phyloP scores from a whole-genome alignment of 352 stramenopile genomes.

The Lagenidium giganteum region DNA sequence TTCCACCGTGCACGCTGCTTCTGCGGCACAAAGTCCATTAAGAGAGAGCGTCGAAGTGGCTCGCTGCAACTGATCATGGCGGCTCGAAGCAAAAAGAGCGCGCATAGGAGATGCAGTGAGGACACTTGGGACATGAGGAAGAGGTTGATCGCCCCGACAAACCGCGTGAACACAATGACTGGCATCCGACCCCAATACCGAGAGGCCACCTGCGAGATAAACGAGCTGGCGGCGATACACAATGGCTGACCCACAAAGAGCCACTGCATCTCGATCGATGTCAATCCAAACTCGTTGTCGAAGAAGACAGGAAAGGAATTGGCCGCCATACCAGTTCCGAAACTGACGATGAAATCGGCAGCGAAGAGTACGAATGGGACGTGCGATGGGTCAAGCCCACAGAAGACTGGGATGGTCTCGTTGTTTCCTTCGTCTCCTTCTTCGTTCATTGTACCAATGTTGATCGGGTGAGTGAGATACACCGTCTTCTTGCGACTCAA shows the following conservation, averaged over 20 bases:
- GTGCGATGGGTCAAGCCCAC: conserved; percentile 29
- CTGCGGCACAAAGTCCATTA: conserved; percentile 76
- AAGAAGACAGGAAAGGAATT: conserved; percentile 72
- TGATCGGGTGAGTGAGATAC: conserved; percentile 5
- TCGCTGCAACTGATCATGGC: conserved; percentile 59
- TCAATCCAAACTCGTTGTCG: conserved; percentile 41
- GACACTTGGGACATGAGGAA: conserved; percentile 36
- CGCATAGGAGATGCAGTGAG: conserved; percentile 25
- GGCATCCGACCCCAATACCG: conserved; percentile 37
- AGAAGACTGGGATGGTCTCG: conserved; percentile 3
- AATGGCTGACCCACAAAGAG: conserved; percentile 54
- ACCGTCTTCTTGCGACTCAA: conserved; percentile 2
- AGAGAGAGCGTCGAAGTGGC: conserved; percentile 52
- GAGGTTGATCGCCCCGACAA: conserved; percentile 33
- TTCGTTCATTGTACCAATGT: background rate
- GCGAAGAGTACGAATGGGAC: conserved; percentile 59
- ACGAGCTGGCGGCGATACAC: conserved; percentile 31
- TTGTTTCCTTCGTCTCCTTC: background rate
- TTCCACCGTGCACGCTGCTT: conserved; percentile 62
- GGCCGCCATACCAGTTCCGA: conserved; percentile 47
- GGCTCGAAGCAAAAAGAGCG: conserved; percentile 44
- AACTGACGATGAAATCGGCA: conserved; percentile 69
- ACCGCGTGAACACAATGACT: conserved; percentile 38
- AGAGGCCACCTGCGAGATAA: conserved; percentile 39
- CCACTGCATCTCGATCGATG: conserved; percentile 44